Conservation (phyloP, 441 rosid genomes). For the Sinapis alba region DNA sequence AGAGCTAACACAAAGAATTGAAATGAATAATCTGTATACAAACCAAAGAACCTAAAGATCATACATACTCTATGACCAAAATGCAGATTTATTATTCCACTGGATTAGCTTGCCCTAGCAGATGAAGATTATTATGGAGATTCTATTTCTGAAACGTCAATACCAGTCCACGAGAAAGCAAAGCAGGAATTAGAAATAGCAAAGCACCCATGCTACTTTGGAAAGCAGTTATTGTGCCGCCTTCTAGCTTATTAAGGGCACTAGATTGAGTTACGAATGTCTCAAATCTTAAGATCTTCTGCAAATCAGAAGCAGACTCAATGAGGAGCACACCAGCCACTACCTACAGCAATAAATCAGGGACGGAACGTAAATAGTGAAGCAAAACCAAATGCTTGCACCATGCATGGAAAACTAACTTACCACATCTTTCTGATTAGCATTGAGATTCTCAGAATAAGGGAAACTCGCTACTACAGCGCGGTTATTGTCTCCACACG, state of each 20-base stretch:
- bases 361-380: not conserved
- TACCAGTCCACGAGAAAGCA: conserved; percentile 98
- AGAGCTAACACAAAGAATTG: not conserved
- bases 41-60: too few relatives aligned
- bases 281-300: conserved; percentile 69
- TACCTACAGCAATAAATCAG: conserved; percentile 46
- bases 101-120: not conserved
- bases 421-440: conserved; percentile 57
- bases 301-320: conserved; percentile 76
- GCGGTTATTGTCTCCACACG: conserved; percentile 74
- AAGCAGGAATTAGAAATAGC: conserved; percentile 90
- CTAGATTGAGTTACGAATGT: conserved; percentile 54
- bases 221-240: conserved; percentile 67
- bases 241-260: conserved; percentile 61
- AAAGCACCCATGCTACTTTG: conserved; percentile 95
- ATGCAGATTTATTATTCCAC: too few relatives aligned
- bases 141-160: conserved; percentile 3
- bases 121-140: not conserved
- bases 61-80: too few relatives aligned
- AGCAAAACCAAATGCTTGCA: conserved; percentile 7
- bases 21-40: conserved; percentile 1
- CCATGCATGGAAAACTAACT: conserved; percentile 33
- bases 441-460: conserved; percentile 42
- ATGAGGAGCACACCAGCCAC: conserved; percentile 64
- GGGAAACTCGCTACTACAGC: conserved; percentile 75